phyloP scores from a whole-genome alignment of 805 yeast species.

The Starmera dryadoides region DNA sequence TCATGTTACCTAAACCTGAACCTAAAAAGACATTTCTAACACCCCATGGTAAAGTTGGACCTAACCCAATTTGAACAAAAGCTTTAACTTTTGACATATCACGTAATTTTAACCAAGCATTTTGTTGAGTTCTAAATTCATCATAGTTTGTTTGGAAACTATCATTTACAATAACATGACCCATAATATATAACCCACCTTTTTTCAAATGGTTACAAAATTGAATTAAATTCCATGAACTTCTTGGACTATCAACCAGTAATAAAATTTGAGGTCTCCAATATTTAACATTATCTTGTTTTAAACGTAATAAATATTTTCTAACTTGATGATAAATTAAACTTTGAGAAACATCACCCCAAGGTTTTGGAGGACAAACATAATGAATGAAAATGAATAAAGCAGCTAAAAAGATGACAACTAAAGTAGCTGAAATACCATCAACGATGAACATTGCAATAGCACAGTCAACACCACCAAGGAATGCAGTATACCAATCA shows the following conservation, averaged over 20 bases:
- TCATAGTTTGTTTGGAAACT: conserved; percentile 56
- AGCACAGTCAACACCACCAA: conserved; percentile 64
- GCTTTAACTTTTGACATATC: conserved; percentile 80
- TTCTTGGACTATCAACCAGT: conserved; percentile 85
- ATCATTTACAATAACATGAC: conserved; percentile 76
- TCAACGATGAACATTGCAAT: conserved; percentile 93
- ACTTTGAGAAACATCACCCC: conserved; percentile 98
- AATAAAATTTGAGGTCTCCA: conserved; percentile 96
- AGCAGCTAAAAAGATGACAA: conserved; percentile 56
- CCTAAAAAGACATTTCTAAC: conserved; percentile 87
- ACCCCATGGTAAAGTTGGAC: conserved; percentile 90
- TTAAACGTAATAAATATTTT: conserved; percentile 73
- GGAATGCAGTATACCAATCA: conserved; percentile 70
- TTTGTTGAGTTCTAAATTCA: conserved; percentile 65
- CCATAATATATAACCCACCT: conserved; percentile 88
- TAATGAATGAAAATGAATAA: conserved; percentile 80
- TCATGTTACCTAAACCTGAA: conserved; percentile 98
- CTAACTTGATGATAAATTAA: conserved; percentile 95
- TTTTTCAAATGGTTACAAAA: conserved; percentile 93
- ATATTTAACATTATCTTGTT: conserved; percentile 91
- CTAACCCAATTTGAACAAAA: conserved; percentile 86
- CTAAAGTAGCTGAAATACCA: conserved; percentile 77
- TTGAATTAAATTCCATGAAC: conserved; percentile 84
- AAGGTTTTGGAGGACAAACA: conserved; percentile 87
- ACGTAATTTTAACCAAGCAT: conserved; percentile 79